These are phyloP conservation scores for Medicago ruthenica DNA, from an alignment of 306 rosid genomes.

Conservation along the genomic window DNA sequence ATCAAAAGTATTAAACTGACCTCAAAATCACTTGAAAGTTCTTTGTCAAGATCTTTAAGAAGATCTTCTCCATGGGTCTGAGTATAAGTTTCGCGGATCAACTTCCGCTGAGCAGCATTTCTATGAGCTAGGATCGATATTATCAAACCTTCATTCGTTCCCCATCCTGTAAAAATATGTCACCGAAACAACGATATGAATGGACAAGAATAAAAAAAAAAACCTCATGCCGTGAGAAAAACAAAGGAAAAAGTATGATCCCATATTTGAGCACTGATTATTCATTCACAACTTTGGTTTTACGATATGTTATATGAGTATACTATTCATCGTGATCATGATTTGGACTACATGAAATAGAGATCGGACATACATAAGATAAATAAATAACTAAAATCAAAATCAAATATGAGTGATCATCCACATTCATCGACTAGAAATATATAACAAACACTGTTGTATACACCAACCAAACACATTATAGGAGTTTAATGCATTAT, in stretches of 20 bases:
- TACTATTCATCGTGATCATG: too few species aligned
- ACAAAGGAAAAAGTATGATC: constrained; percentile 13
- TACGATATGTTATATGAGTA: not conserved
- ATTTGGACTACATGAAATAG: not conserved
- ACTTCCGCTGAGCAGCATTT: constrained; percentile 60
- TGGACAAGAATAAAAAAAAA: constrained; percentile 17
- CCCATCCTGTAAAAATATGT: constrained; percentile 69
- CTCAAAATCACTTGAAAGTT: constrained; percentile 76
- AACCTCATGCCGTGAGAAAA: not conserved
- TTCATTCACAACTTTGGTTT: constrained; percentile 3
- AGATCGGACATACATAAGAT: not conserved
- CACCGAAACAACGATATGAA: constrained; percentile 20
- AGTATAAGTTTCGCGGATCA: constrained; percentile 59
- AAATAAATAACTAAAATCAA: not conserved
- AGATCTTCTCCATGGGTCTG: constrained; percentile 67
- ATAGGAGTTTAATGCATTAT: not conserved
- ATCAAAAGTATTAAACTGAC: constrained; percentile 44
- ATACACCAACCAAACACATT: constrained; percentile 2
- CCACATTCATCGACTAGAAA: not conserved
- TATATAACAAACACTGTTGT: not conserved
- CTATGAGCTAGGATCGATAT: constrained; percentile 68
- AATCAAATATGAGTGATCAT: constrained; percentile 18
- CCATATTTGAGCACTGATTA: not conserved
- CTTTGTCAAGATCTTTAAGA: constrained; percentile 64
- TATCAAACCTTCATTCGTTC: constrained; percentile 66